Base-by-base conservation (phyloP, 495 filamentous ascomycete genomes). In the Penicillium roqueforti region DNA sequence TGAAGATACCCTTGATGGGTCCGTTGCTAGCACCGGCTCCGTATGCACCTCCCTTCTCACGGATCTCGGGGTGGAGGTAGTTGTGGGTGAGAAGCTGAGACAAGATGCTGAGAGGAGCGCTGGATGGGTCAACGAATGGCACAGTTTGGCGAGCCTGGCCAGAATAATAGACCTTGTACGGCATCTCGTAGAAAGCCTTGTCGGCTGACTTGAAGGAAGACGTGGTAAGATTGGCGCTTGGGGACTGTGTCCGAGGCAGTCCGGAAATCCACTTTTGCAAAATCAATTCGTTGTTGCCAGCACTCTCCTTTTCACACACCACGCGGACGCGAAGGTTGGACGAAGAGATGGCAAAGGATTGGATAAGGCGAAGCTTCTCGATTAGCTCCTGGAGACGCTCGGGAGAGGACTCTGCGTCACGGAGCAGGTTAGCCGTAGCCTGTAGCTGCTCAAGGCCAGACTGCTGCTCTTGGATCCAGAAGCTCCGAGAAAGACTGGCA, bases 11-110 rank as follows among this genome's bases (percentile, higher is more conserved):
- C 58, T 87, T 86, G 3, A 95, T 64, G 3, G 85, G 84, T 9
- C 83, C 82, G 41, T 87, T 83, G 71, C 89, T 95, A 11, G 95
- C 91, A 14, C 90, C 89, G 16, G 91, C 92, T 53, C 93, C 93
- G 60, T 98, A 98, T 9, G 93, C 93, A 38, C 93, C 93, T 8
- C 93, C 93, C 69, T 98, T 98, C 70, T 98, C 93, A 28, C 93
- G 87, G 53, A 98, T 96, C 66, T 97, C 95, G 62, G 95, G 95
- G 67, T 97, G 93, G 10, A 98, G 80, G 62, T 97, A 89, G 68
- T 95, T 95, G 71, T 97, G 93, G 0, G 92, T 97, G n/a, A 98
- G 79, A 23, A 98, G 86, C 59, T 96, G 88, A 14, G 92, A 85
- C 22, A 98, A 83, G 26, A 97, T 85, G 55, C 91, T 90, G 13